A percentile compares a stretch with the other conserved stretches of the same genome.
Evolutionary conservation across 768 basidiomycete species (phyloP).

Genomic region (Suillus occidentalis): DNA sequence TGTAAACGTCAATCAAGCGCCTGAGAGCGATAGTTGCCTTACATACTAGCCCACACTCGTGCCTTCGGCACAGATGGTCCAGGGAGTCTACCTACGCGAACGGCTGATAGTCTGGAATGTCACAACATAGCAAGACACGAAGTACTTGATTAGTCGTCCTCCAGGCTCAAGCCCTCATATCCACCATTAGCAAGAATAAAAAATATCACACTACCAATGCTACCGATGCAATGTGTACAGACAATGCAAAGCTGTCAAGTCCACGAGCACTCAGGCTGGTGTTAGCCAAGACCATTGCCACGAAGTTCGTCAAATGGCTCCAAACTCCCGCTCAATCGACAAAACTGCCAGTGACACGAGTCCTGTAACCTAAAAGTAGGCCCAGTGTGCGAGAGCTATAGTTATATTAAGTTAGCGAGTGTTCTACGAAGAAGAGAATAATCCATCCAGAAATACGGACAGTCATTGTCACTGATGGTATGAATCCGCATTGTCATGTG

Average conservation of each 20-base stretch:
- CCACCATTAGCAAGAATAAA: too few relatives aligned
- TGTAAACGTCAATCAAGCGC: not conserved
- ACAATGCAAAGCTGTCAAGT: not conserved
- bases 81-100: too few relatives aligned
- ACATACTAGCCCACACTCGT: too few relatives aligned
- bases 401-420: slow-evolving; percentile 32
- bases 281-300: not conserved
- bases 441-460: slow-evolving; percentile 8
- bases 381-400: slow-evolving; percentile 10
- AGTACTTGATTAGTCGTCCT: too few relatives aligned
- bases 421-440: slow-evolving; percentile 13
- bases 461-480: slow-evolving; percentile 20
- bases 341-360: not conserved
- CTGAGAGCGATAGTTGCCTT: too few relatives aligned
- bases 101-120: too few relatives aligned
- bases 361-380: not conserved
- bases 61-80: too few relatives aligned
- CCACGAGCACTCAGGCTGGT: not conserved
- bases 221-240: too few relatives aligned
- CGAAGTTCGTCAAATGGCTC: not conserved
- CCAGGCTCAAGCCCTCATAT: too few relatives aligned
- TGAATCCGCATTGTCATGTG: slow-evolving; percentile 13
- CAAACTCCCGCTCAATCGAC: not conserved
- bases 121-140: too few relatives aligned
- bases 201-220: too few relatives aligned